phyloP scores from a whole-genome alignment of 305 asterid species.

The Rubia balearica region DNA sequence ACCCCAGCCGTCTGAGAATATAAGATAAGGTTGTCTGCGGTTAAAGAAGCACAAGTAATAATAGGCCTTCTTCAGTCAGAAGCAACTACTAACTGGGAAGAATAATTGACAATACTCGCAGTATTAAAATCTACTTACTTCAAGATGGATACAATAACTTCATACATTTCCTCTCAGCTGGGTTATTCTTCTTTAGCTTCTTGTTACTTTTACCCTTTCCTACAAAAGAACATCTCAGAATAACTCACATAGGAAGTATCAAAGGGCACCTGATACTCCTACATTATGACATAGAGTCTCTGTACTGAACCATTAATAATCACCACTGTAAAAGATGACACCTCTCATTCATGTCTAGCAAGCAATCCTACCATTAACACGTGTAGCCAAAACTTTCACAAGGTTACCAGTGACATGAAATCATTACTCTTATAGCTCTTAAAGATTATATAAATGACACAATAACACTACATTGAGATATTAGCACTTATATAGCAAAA shows the following conservation, averaged over 20 bases:
- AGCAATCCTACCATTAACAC: neutral
- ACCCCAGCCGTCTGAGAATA: slow-evolving; percentile 76
- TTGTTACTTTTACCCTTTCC: slow-evolving; percentile 38
- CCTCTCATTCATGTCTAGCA: too few species aligned
- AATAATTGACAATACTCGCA: slow-evolving; percentile 38
- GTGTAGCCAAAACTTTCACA: neutral
- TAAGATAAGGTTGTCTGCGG: slow-evolving; percentile 76
- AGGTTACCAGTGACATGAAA: neutral
- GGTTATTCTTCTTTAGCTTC: slow-evolving; percentile 50
- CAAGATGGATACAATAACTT: slow-evolving; percentile 51
- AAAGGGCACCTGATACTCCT: neutral
- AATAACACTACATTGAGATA: neutral
- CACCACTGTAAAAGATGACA: neutral
- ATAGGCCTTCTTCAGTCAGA: neutral
- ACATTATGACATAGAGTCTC: neutral
- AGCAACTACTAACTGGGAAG: neutral
- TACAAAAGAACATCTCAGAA: slow-evolving; percentile 8
- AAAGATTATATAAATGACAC: neutral
- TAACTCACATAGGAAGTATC: neutral
- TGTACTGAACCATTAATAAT: too few species aligned
- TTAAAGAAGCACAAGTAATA: slow-evolving; percentile 8
- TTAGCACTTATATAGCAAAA: neutral
- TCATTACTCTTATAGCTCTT: neutral
- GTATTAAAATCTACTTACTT: slow-evolving; percentile 81
- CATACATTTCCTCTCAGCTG: slow-evolving; percentile 57